Conservation (phyloP, 2,329 filamentous ascomycete species). For the Hypoxylon sp. region DNA sequence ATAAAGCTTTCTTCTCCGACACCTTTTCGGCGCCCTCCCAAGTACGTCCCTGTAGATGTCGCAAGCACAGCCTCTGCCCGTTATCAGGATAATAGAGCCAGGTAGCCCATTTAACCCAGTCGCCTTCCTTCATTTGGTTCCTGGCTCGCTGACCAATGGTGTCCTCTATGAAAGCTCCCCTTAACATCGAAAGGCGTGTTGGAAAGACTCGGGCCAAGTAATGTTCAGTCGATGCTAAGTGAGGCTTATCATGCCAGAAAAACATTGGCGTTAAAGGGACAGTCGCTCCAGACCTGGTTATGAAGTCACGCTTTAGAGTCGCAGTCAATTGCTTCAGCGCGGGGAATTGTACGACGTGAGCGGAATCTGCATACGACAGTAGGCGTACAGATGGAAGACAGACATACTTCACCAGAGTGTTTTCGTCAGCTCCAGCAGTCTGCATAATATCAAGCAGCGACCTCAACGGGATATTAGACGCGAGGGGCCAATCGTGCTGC, state of each 20-base stretch:
- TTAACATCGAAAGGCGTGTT: conserved; percentile 56
- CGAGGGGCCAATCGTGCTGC: conserved; percentile 65
- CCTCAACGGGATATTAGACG: conserved; percentile 54
- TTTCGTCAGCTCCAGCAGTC: conserved; percentile 42
- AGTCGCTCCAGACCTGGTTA: conserved; percentile 17
- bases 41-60: conserved; percentile 60
- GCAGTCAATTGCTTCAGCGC: conserved; percentile 53
- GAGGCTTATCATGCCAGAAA: conserved; percentile 68
- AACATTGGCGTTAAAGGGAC: conserved; percentile 63
- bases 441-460: conserved; percentile 58
- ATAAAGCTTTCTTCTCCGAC: conserved; percentile 34
- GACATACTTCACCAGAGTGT: conserved; percentile 58
- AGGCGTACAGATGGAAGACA: conserved; percentile 62
- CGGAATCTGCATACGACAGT: conserved; percentile 59
- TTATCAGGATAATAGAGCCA: conserved; percentile 64
- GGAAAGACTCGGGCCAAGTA: conserved; percentile 61
- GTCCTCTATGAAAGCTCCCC: conserved; percentile 66
- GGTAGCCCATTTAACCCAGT: conserved; percentile 61
- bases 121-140: conserved; percentile 64
- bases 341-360: conserved; percentile 55
- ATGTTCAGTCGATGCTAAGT: conserved; percentile 58
- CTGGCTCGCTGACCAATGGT: conserved; percentile 63
- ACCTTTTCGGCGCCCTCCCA: conserved; percentile 55
- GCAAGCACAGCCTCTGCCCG: conserved; percentile 56
- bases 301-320: conserved; percentile 53